These are phyloP conservation scores for Rhodocollybia butyracea DNA, from an alignment of 768 basidiomycete genomes.

Conservation along the genomic window DNA sequence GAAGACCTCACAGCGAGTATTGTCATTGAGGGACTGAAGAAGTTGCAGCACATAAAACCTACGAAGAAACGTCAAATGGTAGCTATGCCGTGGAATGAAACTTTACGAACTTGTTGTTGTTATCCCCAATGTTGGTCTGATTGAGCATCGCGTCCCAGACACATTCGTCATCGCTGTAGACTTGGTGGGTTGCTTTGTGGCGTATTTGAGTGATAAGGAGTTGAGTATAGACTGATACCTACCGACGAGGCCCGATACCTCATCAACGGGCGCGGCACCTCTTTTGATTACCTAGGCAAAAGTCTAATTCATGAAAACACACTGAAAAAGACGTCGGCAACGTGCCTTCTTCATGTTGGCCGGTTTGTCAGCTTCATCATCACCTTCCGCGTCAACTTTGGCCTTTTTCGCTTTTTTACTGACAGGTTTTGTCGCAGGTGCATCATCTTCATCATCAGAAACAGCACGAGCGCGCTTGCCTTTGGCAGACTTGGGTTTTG, in stretches of 20 bases:
- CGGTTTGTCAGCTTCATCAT: conserved; percentile 22
- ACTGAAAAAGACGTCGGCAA: background rate
- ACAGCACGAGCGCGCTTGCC: conserved; percentile 28
- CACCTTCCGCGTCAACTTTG: conserved; percentile 18
- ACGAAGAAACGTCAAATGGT: background rate
- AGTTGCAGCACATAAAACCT: conserved; percentile 62
- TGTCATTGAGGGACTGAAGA: conserved; percentile 44
- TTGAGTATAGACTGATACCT: conserved; percentile 20
- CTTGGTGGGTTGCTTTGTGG: conserved; percentile 46
- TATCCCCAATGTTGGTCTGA: conserved; percentile 52
- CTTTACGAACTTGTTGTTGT: conserved; percentile 52
- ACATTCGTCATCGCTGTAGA: conserved; percentile 36
- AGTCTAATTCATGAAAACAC: conserved; percentile 9
- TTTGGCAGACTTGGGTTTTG: conserved; percentile 28
- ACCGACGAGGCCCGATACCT: conserved; percentile 42
- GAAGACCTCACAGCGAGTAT: conserved; percentile 33
- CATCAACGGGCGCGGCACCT: conserved; percentile 56
- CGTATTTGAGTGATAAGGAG: background rate
- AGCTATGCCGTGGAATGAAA: background rate
- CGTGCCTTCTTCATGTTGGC: conserved; percentile 40
- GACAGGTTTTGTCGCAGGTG: conserved; percentile 9
- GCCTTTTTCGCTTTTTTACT: conserved; percentile 13
- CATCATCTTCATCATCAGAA: conserved; percentile 11
- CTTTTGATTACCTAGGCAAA: conserved; percentile 46
- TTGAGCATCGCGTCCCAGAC: conserved; percentile 64